Percentiles rank a stretch among this genome's conserved stretches.
These are phyloP conservation scores for Candida multigemmis DNA, from an alignment of 805 yeast genomes.

Conservation along the genomic window DNA sequence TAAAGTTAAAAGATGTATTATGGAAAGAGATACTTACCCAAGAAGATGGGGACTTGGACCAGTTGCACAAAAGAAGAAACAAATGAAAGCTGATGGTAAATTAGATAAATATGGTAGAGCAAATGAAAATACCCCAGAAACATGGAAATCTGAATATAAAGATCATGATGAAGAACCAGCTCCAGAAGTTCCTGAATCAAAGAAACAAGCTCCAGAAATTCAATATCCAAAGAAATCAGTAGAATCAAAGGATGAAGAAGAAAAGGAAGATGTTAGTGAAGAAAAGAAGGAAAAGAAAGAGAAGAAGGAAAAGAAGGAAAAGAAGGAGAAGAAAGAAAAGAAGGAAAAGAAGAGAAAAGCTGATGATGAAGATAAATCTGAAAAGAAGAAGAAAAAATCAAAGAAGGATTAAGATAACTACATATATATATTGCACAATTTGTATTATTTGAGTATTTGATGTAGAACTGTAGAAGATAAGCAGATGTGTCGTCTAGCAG, in stretches of 20 bases:
- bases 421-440: too few relatives aligned
- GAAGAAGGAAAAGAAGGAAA: conserved; percentile 38
- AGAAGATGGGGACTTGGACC: conserved; percentile 99
- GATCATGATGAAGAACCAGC: conserved; percentile 54
- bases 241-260: conserved; percentile 31
- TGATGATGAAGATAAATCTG: conserved; percentile 29
- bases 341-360: conserved; percentile 48
- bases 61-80: conserved; percentile 97
- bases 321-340: conserved; percentile 44
- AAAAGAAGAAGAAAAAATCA: conserved; percentile 45
- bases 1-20: conserved; percentile 96
- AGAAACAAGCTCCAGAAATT: conserved; percentile 37
- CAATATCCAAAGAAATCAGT: conserved; percentile 43
- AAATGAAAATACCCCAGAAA: conserved; percentile 88
- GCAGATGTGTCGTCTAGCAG: too few relatives aligned
- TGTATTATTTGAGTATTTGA: neutral
- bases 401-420: conserved; percentile 15
- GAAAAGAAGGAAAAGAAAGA: conserved; percentile 19
- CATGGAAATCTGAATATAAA: conserved; percentile 83
- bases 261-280: conserved; percentile 8
- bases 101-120: conserved; percentile 91
- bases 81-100: conserved; percentile 93
- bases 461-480: neutral
- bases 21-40: conserved; percentile 99
- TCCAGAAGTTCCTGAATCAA: conserved; percentile 49